phyloP scores from a whole-genome alignment of 805 yeast species.

The Monosporozyma yasuniensis region DNA sequence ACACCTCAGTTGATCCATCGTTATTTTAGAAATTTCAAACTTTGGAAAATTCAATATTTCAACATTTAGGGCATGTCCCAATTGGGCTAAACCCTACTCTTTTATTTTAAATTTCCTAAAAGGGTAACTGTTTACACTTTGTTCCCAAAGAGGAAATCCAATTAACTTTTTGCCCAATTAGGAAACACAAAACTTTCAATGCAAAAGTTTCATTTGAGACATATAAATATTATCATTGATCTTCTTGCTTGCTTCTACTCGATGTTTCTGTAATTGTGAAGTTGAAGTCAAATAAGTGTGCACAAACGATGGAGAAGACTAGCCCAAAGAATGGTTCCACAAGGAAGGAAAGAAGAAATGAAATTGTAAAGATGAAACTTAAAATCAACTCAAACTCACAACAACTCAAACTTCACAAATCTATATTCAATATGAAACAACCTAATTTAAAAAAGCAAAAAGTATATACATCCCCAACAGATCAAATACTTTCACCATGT shows the following conservation, averaged over 20 bases:
- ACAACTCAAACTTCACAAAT: not conserved
- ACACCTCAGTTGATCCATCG: too few species aligned
- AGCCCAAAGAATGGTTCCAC: not conserved
- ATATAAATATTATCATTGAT: not conserved
- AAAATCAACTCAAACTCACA: not conserved
- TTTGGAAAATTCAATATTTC: not conserved
- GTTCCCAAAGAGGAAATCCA: not conserved
- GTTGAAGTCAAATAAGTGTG: too few species aligned
- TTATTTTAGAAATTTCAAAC: too few species aligned
- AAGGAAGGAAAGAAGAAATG: too few species aligned
- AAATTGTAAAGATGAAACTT: not conserved
- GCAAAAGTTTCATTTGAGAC: not conserved
- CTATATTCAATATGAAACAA: not conserved
- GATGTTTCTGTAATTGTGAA: too few species aligned
- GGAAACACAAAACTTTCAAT: not conserved
- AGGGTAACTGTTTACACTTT: not conserved
- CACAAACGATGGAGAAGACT: not conserved
- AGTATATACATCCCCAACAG: conserved; percentile 42
- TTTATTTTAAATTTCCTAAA: not conserved
- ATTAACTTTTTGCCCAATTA: not conserved
- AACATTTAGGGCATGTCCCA: not conserved
- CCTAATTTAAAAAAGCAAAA: not conserved
- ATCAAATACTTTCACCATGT: conserved; percentile 48
- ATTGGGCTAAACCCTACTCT: not conserved
- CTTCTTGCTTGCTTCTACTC: not conserved